Evolutionary conservation across 1,139 yeast genomes (phyloP).

Genomic region (Yamadazyma sp.): DNA sequence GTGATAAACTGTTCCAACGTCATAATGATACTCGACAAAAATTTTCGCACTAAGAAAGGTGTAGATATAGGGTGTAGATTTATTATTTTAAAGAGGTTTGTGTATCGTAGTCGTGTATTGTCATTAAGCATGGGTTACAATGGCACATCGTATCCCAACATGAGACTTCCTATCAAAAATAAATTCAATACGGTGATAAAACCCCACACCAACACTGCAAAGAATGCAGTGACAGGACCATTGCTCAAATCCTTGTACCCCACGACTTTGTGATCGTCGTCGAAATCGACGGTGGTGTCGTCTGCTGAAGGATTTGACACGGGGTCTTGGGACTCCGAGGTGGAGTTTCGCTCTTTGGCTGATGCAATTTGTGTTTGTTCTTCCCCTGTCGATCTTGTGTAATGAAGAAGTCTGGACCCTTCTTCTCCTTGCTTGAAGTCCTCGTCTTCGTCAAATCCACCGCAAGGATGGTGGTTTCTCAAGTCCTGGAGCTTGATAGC

Average conservation of each 20-base stretch:
- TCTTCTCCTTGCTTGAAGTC: conserved; percentile 12
- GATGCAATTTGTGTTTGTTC: neutral
- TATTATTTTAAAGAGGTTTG: neutral
- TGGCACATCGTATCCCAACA: conserved; percentile 44
- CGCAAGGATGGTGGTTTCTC: conserved; percentile 46
- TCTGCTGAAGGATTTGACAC: neutral
- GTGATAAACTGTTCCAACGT: conserved; percentile 36
- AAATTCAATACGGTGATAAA: conserved; percentile 51
- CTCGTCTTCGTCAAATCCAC: conserved; percentile 45
- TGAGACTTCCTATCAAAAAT: conserved; percentile 49
- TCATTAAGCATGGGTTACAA: conserved; percentile 15
- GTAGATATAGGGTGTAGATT: too few species aligned
- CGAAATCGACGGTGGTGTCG: conserved; percentile 7
- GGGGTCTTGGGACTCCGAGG: neutral
- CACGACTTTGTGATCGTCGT: conserved; percentile 17
- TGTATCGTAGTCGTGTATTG: too few species aligned
- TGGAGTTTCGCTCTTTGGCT: neutral
- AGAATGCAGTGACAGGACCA: conserved; percentile 41
- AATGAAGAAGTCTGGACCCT: neutral
- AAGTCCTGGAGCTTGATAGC: conserved; percentile 45
- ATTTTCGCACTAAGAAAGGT: conserved; percentile 3
- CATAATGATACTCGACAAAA: conserved; percentile 3
- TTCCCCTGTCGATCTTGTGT: neutral
- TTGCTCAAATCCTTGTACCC: conserved; percentile 55
- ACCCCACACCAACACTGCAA: conserved; percentile 52